Conservation (phyloP, 2,329 filamentous ascomycete species). For the Coniochaeta sp. region DNA sequence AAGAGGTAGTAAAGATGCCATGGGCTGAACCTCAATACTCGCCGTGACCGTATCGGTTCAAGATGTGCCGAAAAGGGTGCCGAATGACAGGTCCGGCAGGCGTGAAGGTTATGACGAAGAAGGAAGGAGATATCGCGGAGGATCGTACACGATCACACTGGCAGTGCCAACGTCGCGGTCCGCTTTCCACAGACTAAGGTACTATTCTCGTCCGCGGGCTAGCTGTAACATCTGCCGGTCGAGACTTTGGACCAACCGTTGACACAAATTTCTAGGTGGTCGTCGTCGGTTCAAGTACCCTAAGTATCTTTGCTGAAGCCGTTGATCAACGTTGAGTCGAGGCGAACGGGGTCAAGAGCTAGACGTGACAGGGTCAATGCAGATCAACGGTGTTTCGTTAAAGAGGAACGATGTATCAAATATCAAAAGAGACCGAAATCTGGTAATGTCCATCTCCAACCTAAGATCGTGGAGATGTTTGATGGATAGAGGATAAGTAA, state of each 20-base stretch:
- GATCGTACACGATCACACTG: not conserved
- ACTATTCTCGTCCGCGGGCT: not conserved
- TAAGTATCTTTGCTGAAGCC: too few relatives aligned
- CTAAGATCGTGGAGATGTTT: too few relatives aligned
- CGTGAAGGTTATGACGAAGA: conserved; percentile 7
- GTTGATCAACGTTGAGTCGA: too few relatives aligned
- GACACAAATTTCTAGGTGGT: too few relatives aligned
- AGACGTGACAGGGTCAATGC: too few relatives aligned
- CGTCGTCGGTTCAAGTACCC: too few relatives aligned
- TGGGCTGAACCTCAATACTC: conserved; percentile 11
- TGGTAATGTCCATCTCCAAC: too few relatives aligned
- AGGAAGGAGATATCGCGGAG: conserved; percentile 8
- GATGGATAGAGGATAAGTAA: too few relatives aligned
- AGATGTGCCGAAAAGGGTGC: not conserved
- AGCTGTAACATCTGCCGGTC: not conserved
- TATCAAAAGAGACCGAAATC: too few relatives aligned
- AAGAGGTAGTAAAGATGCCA: conserved; percentile 47
- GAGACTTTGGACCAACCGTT: not conserved
- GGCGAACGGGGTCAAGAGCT: too few relatives aligned
- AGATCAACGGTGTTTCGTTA: too few relatives aligned
- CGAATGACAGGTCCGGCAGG: not conserved
- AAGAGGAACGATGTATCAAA: too few relatives aligned
- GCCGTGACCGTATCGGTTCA: not conserved
- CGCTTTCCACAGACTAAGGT: not conserved
- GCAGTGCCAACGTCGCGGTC: not conserved